Evolutionary conservation across 78 protist species (phyloP).

Genomic region (Bodo saltans): DNA sequence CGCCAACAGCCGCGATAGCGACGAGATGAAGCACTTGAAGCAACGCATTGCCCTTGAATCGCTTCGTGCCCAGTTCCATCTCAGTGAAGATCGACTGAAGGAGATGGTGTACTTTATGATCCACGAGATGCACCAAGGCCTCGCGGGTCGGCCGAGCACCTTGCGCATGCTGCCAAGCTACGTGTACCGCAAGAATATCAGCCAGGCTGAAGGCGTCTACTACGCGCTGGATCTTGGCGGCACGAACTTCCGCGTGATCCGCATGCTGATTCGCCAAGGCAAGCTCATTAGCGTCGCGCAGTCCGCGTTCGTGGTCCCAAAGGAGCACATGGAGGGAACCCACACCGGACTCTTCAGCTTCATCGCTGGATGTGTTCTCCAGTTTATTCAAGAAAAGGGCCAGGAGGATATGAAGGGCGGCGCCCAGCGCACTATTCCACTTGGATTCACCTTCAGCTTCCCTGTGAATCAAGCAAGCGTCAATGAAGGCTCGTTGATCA

Average conservation of each 20-base stretch:
- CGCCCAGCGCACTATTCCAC: background rate
- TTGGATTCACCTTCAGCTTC: constrained; percentile 59
- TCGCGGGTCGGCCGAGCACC: background rate
- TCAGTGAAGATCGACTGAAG: background rate
- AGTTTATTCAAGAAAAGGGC: background rate
- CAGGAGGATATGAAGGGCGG: background rate
- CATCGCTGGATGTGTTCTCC: constrained; percentile 21
- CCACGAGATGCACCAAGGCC: background rate
- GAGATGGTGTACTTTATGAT: background rate
- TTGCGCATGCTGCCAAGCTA: constrained; percentile 21
- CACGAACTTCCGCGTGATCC: constrained; percentile 50
- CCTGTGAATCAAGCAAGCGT: constrained; percentile 30
- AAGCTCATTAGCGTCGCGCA: background rate
- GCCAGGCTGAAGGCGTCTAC: background rate
- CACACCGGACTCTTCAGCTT: constrained; percentile 38
- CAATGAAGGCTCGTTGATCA: constrained; percentile 24
- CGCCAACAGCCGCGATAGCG: background rate
- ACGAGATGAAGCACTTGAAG: background rate
- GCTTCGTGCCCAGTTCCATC: background rate
- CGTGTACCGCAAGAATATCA: background rate
- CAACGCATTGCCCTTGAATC: background rate
- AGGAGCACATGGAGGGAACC: constrained; percentile 6
- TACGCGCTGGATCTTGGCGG: constrained; percentile 62
- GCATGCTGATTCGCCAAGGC: constrained; percentile 12
- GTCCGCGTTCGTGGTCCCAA: background rate